Conservation (phyloP, 768 basidiomycete genomes). For the Russula emetica region DNA sequence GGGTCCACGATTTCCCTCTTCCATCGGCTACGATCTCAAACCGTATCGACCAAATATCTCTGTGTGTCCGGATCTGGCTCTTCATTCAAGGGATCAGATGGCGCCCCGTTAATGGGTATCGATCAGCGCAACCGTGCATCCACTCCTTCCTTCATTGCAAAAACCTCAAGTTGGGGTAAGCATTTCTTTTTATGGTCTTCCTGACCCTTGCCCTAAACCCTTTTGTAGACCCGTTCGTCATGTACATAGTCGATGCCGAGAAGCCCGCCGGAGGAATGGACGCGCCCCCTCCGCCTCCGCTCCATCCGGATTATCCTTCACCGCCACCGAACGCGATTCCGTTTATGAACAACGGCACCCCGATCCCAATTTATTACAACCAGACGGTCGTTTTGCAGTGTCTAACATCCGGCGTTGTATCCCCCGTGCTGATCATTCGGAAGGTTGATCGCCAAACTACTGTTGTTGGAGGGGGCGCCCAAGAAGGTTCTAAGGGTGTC, state of each 20-base stretch:
- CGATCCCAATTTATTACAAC: slow-evolving; percentile 94
- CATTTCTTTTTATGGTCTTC: slow-evolving; percentile 22
- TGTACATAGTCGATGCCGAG: slow-evolving; percentile 95
- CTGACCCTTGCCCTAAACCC: slow-evolving; percentile 10
- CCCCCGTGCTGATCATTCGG: slow-evolving; percentile 89
- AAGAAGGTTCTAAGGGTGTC: slow-evolving; percentile 81
- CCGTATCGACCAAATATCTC: slow-evolving; percentile 92
- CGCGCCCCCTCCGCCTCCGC: slow-evolving; percentile 73
- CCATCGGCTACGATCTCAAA: slow-evolving; percentile 93
- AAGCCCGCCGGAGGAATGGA: slow-evolving; percentile 76
- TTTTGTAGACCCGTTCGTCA: slow-evolving; percentile 77
- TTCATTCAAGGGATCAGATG: slow-evolving; percentile 91
- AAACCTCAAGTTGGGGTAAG: slow-evolving; percentile 86
- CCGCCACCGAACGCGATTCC: slow-evolving; percentile 88
- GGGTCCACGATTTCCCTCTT: slow-evolving; percentile 93
- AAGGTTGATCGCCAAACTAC: slow-evolving; percentile 89
- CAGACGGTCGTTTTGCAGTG: slow-evolving; percentile 95
- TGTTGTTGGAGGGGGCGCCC: slow-evolving; percentile 85
- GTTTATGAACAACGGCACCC: slow-evolving; percentile 76
- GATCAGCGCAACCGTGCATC: slow-evolving; percentile 65
- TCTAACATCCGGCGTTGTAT: slow-evolving; percentile 88
- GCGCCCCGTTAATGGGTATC: slow-evolving; percentile 76
- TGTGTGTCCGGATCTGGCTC: slow-evolving; percentile 92
- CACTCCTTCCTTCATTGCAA: slow-evolving; percentile 83
- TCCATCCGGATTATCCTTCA: slow-evolving; percentile 84